Evolutionary conservation across 352 stramenopile genomes (phyloP), one percentile per base, ranked within the genome.

Genomic region (Globisporangium uncinulatum): DNA sequence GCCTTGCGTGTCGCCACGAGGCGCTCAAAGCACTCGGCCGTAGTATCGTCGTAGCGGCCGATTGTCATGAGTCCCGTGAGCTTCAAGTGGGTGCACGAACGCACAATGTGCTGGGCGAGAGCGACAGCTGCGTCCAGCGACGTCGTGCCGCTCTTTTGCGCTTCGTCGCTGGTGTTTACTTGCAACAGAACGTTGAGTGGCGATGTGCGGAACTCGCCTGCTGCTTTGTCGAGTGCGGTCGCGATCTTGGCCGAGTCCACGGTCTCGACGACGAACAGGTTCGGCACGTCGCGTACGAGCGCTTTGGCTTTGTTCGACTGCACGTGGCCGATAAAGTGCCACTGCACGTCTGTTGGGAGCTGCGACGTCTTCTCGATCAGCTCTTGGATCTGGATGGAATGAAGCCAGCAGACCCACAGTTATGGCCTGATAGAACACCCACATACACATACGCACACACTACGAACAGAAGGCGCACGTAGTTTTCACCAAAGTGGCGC

Each of bases 51-150:
- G 41, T 95, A 91, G 45, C 90, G 87, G 36, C 97, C 97, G 74
- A 99, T 99, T 4, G 97, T 99, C 97, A 99, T 99, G 46, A 99
- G 76, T 3, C 97, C 97, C 36, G 86, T 74, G 56, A 99, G 82
- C n/a, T 92, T 77, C 47, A 99, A 67, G 59, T 94, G 73, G 49
- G 87, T 75, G 67, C 96, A 99, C 54, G 86, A 79, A 8, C 78
- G 62, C 32, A 76, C 63, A 66, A 99, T 97, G 70, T 98, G 82
- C 63, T 89, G 71, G 39, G 82, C 85, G 13, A 94, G 64, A 41
- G 88, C 73, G 31, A 91, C 66, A 8, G 66, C 89, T 49, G 97
- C 89, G 14, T 91, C 71, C 1, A 86, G 57, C 14, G 80, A 71
- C 17, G 97, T 86, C 21, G 97, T 85, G 32, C 97, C 97, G 59